Conservation (phyloP, 2,329 filamentous ascomycete species). For the Stagonosporopsis rhizophila region DNA sequence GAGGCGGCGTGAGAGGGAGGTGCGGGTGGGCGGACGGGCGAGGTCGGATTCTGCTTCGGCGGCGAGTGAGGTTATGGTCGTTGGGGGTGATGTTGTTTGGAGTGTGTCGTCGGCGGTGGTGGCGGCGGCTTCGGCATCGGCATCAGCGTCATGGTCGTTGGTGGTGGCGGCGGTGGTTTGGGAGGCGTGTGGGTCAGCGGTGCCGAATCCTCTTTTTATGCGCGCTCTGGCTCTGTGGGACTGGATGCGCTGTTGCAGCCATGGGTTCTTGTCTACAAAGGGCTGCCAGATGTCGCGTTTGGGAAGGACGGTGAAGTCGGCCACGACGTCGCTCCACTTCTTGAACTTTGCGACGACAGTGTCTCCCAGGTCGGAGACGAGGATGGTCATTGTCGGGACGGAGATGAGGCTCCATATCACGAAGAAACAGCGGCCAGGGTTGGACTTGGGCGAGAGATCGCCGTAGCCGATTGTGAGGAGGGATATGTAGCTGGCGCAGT, state of each 20-base stretch:
- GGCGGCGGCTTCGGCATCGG: slow-evolving; percentile 5
- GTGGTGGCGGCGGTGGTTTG: slow-evolving; percentile 25
- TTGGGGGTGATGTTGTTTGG: slow-evolving; percentile 10
- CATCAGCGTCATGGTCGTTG: neutral
- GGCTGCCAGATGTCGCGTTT: slow-evolving; percentile 63
- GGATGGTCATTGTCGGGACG: slow-evolving; percentile 84
- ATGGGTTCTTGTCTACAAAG: slow-evolving; percentile 58
- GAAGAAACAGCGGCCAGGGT: slow-evolving; percentile 82
- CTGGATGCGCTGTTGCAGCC: slow-evolving; percentile 46
- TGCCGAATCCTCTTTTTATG: slow-evolving; percentile 56
- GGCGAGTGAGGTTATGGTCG: slow-evolving; percentile 19
- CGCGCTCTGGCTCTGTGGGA: slow-evolving; percentile 49
- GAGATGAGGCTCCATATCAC: slow-evolving; percentile 92
- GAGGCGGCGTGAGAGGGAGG: slow-evolving; percentile 65
- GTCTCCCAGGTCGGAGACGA: slow-evolving; percentile 69
- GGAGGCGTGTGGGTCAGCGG: slow-evolving; percentile 36
- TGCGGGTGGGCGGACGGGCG: slow-evolving; percentile 45
- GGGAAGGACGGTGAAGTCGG: slow-evolving; percentile 71
- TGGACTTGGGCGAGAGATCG: slow-evolving; percentile 77
- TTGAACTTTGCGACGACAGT: slow-evolving; percentile 76
- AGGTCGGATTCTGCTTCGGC: slow-evolving; percentile 23
- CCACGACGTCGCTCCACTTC: slow-evolving; percentile 65
- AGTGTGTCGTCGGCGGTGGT: slow-evolving; percentile 23
- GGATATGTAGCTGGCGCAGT: slow-evolving; percentile 57
- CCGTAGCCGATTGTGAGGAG: slow-evolving; percentile 89